phyloP scores from a whole-genome alignment of 176 grass and related monocot genomes.

The Cymbopogon citratus region DNA sequence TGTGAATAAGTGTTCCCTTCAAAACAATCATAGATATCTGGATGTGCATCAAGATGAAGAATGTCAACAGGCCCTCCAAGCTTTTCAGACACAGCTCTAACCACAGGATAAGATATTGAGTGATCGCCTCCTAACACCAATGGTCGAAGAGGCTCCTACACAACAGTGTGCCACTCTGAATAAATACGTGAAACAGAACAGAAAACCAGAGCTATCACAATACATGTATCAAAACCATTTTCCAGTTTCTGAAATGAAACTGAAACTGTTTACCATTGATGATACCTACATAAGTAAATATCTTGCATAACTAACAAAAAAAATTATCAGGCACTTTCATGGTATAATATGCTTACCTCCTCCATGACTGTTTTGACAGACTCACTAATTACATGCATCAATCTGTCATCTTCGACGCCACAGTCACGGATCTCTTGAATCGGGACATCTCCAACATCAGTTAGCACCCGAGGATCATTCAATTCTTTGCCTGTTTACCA shows the following conservation, averaged over 20 bases:
- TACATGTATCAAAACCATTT: not conserved
- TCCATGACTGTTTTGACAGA: conserved; percentile 95
- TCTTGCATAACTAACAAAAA: not conserved
- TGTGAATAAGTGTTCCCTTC: conserved; percentile 95
- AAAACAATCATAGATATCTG: conserved; percentile 89
- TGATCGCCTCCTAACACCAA: conserved; percentile 93
- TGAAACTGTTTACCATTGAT: not conserved
- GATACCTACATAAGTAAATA: not conserved
- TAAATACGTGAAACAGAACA: not conserved
- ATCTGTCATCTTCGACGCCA: conserved; percentile 76
- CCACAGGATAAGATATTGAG: conserved; percentile 93
- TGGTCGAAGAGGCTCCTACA: conserved; percentile 80
- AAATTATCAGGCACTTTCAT: not conserved
- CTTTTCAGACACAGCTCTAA: conserved; percentile 95
- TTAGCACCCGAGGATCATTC: conserved; percentile 87
- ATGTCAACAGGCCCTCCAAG: conserved; percentile 91
- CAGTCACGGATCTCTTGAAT: conserved; percentile 98
- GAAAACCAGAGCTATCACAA: not conserved
- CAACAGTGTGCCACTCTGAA: not conserved
- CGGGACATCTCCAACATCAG: conserved; percentile 95
- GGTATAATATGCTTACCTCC: conserved; percentile 42
- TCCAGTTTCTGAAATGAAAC: not conserved
- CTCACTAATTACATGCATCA: conserved; percentile 88
- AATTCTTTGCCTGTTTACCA: conserved; percentile 75
- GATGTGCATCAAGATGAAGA: conserved; percentile 97